A percentile compares a stretch with the other conserved stretches of the same genome.
These are phyloP conservation scores for Fusarium fracticaudum DNA, from an alignment of 2,329 filamentous ascomycete genomes.

Conservation along the genomic window DNA sequence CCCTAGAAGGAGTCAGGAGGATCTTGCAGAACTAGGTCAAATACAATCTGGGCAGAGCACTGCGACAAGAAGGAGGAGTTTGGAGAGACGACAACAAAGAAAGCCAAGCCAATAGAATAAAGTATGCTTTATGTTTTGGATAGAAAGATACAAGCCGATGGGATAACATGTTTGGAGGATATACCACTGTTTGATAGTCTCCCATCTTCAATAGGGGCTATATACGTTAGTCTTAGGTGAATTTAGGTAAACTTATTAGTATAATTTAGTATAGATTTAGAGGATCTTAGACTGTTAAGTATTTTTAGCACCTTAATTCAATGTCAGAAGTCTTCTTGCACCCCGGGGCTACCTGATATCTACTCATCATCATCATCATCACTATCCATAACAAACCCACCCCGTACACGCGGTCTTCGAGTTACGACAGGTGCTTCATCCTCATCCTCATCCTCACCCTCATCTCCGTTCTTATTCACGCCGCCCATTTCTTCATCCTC, in stretches of 20 bases:
- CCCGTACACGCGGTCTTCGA: conserved; percentile 57
- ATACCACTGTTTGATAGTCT: conserved; percentile 8
- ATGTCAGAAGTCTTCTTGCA: too few relatives aligned
- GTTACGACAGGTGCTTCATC: conserved; percentile 42
- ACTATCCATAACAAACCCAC: conserved; percentile 68
- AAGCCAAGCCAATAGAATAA: conserved; percentile 9
- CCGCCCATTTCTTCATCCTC: conserved; percentile 36
- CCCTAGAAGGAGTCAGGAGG: conserved; percentile 47
- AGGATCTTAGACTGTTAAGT: too few relatives aligned
- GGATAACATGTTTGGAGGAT: neutral
- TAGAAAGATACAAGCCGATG: neutral
- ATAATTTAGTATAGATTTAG: too few relatives aligned
- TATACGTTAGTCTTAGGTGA: neutral
- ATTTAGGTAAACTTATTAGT: too few relatives aligned
- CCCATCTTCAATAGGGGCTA: neutral
- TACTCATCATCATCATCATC: conserved; percentile 61
- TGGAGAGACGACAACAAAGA: conserved; percentile 34
- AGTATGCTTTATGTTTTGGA: neutral
- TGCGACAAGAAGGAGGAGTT: conserved; percentile 43
- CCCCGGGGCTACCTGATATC: neutral
- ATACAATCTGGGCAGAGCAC: conserved; percentile 44
- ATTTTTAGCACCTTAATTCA: too few relatives aligned
- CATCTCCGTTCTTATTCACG: conserved; percentile 42
- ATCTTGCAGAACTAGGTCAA: conserved; percentile 49
- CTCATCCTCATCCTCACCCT: conserved; percentile 47